Percentiles rank a stretch among this genome's conserved stretches.
Conservation (phyloP, 2,329 filamentous ascomycete genomes). For the Colletotrichum tanaceti region DNA sequence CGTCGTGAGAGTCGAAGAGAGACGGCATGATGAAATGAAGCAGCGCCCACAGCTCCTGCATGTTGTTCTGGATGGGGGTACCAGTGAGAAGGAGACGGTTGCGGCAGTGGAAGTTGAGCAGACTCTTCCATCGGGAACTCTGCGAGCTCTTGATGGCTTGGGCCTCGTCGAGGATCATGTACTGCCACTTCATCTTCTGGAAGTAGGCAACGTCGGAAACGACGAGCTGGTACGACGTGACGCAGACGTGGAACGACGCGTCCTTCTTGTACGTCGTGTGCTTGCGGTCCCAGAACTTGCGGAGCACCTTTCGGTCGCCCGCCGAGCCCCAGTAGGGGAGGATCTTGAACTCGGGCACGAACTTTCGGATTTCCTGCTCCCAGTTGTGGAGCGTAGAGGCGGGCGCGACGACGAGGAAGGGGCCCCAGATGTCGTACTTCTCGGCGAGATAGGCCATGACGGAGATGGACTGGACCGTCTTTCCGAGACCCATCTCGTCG, state of each 20-base stretch:
- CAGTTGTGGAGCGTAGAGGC: conserved; percentile 98
- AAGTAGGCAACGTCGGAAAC: conserved; percentile 97
- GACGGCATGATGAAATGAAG: conserved; percentile 99
- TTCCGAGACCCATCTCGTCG: conserved; percentile 99
- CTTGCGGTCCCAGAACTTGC: conserved; percentile 99
- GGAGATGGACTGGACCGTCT: conserved; percentile 98
- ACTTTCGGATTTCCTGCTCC: conserved; percentile 97
- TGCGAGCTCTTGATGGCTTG: conserved; percentile 99
- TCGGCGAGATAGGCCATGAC: conserved; percentile 99
- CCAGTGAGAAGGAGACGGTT: conserved; percentile 94
- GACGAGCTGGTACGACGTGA: conserved; percentile 97
- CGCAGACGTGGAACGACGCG: conserved; percentile 92
- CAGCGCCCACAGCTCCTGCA: conserved; percentile 98
- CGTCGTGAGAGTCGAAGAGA: conserved; percentile 92
- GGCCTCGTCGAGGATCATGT: conserved; percentile 99
- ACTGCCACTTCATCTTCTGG: conserved; percentile 99
- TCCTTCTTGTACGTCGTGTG: conserved; percentile 95
- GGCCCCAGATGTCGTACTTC: conserved; percentile 97
- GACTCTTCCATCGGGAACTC: conserved; percentile 95
- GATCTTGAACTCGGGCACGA: conserved; percentile 94
- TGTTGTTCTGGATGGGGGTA: conserved; percentile 99
- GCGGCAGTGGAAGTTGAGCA: conserved; percentile 93
- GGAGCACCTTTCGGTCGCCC: conserved; percentile 91
- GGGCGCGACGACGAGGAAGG: conserved; percentile 95
- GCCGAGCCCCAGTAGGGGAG: conserved; percentile 98